phyloP scores from a whole-genome alignment of 345 rosid genomes.

The Cardiospermum halicacabum region DNA sequence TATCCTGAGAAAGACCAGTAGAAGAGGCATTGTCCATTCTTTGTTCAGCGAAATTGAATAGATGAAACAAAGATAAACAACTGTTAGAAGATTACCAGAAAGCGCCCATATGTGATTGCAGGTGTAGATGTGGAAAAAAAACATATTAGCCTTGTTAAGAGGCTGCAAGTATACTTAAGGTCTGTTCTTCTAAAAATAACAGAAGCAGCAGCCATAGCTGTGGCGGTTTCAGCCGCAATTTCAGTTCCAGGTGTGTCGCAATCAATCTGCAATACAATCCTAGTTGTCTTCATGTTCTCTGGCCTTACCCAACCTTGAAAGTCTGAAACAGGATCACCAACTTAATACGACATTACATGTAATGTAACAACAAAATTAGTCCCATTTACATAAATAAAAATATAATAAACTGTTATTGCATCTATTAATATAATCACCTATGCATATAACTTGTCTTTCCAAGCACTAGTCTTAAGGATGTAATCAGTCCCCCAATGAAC shows the following conservation, averaged over 20 bases:
- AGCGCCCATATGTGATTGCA: no score
- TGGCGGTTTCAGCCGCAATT: constrained; percentile 79
- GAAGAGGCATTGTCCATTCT: constrained; percentile 92
- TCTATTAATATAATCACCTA: constrained; percentile 30
- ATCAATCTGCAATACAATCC: constrained; percentile 58
- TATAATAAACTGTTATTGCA: no score
- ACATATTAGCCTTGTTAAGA: constrained; percentile 82
- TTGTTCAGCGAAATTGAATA: constrained; percentile 68
- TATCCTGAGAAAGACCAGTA: constrained; percentile 93
- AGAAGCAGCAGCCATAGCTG: constrained; percentile 80
- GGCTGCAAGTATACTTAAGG: constrained; percentile 51
- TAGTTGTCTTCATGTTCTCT: constrained; percentile 69
- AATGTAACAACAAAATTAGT: no score
- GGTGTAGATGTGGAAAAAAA: no score
- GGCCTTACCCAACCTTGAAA: constrained; percentile 84
- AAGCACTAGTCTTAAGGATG: constrained; percentile 58
- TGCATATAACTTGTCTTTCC: constrained; percentile 48
- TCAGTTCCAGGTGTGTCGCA: constrained; percentile 59
- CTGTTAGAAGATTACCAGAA: no score
- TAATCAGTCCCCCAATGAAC: constrained; percentile 93
- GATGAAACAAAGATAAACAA: constrained; percentile 31
- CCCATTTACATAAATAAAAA: no score
- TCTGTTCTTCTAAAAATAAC: constrained; percentile 53
- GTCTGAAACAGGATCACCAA: constrained; percentile 73
- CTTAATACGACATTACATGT: constrained; percentile 22